These are phyloP conservation scores for Xerocomus cyaneibrunnescens DNA, from an alignment of 1,284 basidiomycete species.

Conservation along the genomic window DNA sequence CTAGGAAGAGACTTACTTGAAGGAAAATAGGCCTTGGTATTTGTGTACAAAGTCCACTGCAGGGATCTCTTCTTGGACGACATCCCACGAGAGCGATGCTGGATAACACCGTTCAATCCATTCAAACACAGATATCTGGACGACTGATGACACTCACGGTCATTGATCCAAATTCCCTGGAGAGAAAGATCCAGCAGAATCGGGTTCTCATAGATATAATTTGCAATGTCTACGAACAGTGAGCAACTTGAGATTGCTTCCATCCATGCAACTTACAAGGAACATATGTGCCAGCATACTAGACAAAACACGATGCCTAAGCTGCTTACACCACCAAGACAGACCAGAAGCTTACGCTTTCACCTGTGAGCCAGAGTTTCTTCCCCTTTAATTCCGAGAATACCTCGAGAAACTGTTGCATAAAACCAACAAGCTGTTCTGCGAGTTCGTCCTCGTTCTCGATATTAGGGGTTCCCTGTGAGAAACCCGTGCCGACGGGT, in stretches of 20 bases:
- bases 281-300: slow-evolving; percentile 66
- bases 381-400: slow-evolving; percentile 70
- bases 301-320: background rate
- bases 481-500: slow-evolving; percentile 81
- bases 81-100: slow-evolving; percentile 59
- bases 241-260: background rate
- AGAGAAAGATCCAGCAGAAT: slow-evolving; percentile 52
- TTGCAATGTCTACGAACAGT: slow-evolving; percentile 60
- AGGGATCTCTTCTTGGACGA: slow-evolving; percentile 65
- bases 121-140: background rate
- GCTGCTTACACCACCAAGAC: background rate
- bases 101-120: background rate
- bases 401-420: slow-evolving; percentile 73
- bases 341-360: slow-evolving; percentile 54
- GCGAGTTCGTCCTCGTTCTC: slow-evolving; percentile 69
- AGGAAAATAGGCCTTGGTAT: slow-evolving; percentile 63
- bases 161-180: slow-evolving; percentile 70
- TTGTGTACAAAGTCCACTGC: slow-evolving; percentile 71
- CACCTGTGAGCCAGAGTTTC: slow-evolving; percentile 66
- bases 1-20: slow-evolving; percentile 50
- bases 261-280: slow-evolving; percentile 38
- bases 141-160: slow-evolving; percentile 49
- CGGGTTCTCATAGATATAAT: slow-evolving; percentile 66
- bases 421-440: slow-evolving; percentile 48
- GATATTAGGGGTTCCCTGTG: slow-evolving; percentile 68